Conservation (phyloP, 768 basidiomycete species). For the Serendipita indica region DNA sequence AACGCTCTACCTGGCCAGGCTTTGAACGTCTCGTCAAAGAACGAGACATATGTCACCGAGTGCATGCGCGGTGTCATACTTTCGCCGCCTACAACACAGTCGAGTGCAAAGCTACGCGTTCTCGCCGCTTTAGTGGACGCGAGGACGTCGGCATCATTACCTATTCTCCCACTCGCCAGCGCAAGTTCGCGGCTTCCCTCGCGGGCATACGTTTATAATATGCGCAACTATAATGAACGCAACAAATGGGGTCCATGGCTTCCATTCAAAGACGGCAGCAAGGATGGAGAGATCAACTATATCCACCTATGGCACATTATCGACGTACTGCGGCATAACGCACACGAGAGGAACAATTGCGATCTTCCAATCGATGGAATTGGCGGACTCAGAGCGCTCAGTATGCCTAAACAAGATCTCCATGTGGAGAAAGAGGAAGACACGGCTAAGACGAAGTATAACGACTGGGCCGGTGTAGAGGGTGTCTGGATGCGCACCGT, state of each 20-base stretch:
- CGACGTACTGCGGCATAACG: constrained; percentile 38
- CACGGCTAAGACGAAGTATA: constrained; percentile 16
- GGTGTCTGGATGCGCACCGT: constrained; percentile 63
- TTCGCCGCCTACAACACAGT: not conserved
- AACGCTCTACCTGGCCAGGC: not conserved
- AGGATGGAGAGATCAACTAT: constrained; percentile 33
- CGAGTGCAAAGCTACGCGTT: not conserved
- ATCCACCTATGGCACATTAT: constrained; percentile 44
- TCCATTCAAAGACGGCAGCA: not conserved
- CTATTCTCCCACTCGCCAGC: constrained; percentile 2
- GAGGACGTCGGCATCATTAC: not conserved
- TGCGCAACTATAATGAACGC: constrained; percentile 37
- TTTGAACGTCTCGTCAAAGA: not conserved
- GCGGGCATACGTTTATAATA: constrained; percentile 48
- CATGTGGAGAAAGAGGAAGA: not conserved
- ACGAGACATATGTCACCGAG: not conserved
- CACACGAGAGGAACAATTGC: constrained; percentile 22
- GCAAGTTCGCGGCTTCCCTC: constrained; percentile 26
- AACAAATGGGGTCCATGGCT: constrained; percentile 48
- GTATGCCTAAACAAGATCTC: not conserved
- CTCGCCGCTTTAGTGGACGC: not conserved
- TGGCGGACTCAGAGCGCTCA: not conserved
- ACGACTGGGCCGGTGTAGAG: constrained; percentile 63
- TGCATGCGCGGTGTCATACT: not conserved
- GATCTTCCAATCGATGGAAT: constrained; percentile 2